These are phyloP conservation scores for Coemansia sp. DNA, from an alignment of 192 early-diverging fungal species.

Conservation along the genomic window DNA sequence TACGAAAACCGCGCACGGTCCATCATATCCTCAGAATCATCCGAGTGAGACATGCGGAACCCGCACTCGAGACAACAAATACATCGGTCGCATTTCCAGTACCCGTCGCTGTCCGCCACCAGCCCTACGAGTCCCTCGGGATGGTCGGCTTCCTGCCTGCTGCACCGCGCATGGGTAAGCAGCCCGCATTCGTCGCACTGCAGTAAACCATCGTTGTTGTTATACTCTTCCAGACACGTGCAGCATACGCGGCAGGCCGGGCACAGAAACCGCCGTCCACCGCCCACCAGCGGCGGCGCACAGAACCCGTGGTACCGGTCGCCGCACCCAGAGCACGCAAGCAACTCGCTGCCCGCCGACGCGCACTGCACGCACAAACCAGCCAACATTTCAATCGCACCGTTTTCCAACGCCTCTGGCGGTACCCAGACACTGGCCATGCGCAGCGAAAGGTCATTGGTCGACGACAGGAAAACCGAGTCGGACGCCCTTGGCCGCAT, in stretches of 20 bases:
- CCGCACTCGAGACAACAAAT: constrained; percentile 46
- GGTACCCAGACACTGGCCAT: background rate
- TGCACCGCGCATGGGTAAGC: constrained; percentile 34
- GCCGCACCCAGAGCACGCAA: constrained; percentile 49
- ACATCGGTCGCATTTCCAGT: constrained; percentile 50
- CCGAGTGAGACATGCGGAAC: background rate
- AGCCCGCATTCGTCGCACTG: constrained; percentile 42
- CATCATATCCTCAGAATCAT: constrained; percentile 1
- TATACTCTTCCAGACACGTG: constrained; percentile 15
- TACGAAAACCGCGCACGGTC: constrained; percentile 40
- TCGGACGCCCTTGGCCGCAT: constrained; percentile 2
- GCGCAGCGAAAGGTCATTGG: background rate
- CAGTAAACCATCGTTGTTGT: constrained; percentile 12
- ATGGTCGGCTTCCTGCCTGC: constrained; percentile 21
- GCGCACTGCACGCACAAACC: constrained; percentile 35
- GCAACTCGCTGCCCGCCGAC: constrained; percentile 22
- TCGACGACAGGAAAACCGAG: background rate
- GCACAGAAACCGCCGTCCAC: constrained; percentile 20
- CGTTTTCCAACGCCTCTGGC: background rate
- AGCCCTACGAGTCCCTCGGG: constrained; percentile 10
- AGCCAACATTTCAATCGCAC: background rate
- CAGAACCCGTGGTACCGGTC: constrained; percentile 57
- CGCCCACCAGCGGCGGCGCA: constrained; percentile 7
- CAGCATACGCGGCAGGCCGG: constrained; percentile 40
- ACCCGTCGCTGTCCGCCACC: constrained; percentile 19